These are phyloP conservation scores for Malassezia caprae DNA, from an alignment of 1,284 basidiomycete species.

Conservation along the genomic window DNA sequence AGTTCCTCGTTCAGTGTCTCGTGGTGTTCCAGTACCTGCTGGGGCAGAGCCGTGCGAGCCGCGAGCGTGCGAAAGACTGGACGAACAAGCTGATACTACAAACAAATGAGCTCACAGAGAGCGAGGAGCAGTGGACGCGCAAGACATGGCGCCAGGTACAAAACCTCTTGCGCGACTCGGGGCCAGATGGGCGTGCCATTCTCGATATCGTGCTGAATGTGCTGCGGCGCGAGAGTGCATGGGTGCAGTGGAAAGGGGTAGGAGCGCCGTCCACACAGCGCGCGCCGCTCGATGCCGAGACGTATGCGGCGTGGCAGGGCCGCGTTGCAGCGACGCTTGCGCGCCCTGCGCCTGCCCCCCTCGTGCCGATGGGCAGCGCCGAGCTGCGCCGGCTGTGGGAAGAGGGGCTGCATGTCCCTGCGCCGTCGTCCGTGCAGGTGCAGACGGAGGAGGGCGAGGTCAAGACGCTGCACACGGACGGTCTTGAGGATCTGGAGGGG, in stretches of 20 bases:
- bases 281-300: constrained; percentile 21
- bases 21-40: constrained; percentile 71
- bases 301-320: constrained; percentile 21
- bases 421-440: constrained; percentile 19
- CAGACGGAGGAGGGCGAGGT: constrained; percentile 33
- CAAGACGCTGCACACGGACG: constrained; percentile 31
- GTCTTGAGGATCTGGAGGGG: constrained; percentile 39
- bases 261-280: constrained; percentile 39
- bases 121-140: constrained; percentile 39
- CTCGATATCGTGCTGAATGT: constrained; percentile 29
- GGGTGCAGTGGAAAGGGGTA: constrained; percentile 43
- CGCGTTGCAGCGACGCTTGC: constrained; percentile 29
- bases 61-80: constrained; percentile 55
- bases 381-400: constrained; percentile 42
- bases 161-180: constrained; percentile 29
- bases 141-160: constrained; percentile 35
- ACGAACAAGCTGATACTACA: constrained; percentile 37
- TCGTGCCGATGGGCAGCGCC: constrained; percentile 32
- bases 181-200: constrained; percentile 29
- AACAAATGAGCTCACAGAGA: constrained; percentile 24
- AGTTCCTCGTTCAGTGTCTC: constrained; percentile 74
- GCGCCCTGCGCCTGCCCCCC: constrained; percentile 15
- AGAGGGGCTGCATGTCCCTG: constrained; percentile 31
- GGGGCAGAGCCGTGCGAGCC: constrained; percentile 62
- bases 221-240: constrained; percentile 30